Percentiles rank a stretch among this genome's conserved stretches.
Evolutionary conservation across 2,329 filamentous ascomycete species (phyloP).

Genomic region (Bipolaris sorokiniana): DNA sequence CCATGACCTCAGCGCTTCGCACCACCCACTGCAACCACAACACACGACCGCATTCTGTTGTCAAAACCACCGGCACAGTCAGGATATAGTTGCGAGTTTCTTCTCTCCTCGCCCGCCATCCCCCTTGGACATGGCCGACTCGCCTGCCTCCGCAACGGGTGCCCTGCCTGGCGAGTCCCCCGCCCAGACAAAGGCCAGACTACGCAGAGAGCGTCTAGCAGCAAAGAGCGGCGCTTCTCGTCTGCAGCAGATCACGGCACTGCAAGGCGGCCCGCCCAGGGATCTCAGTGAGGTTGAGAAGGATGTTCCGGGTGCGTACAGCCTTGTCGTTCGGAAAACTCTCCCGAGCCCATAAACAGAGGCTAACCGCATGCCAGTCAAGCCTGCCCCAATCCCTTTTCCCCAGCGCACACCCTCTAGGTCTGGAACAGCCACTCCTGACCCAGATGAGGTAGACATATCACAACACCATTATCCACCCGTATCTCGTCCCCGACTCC

Average conservation of each 20-base stretch:
- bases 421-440: conserved; percentile 50
- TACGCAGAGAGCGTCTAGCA: conserved; percentile 79
- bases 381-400: conserved; percentile 28
- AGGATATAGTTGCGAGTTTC: not conserved
- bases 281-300: conserved; percentile 43
- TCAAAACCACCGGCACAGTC: not conserved
- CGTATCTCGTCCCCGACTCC: conserved; percentile 52
- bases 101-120: conserved; percentile 1
- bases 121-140: conserved; percentile 33
- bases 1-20: conserved; percentile 22
- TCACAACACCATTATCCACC: conserved; percentile 74
- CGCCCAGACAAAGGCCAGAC: conserved; percentile 66
- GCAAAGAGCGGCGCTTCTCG: conserved; percentile 76
- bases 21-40: too few species aligned
- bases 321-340: conserved; percentile 10
- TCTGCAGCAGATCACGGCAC: conserved; percentile 75
- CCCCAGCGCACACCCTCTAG: conserved; percentile 22
- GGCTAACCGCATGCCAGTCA: conserved; percentile 34
- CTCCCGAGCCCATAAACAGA: not conserved
- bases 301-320: conserved; percentile 43
- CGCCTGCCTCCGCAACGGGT: conserved; percentile 24
- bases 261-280: conserved; percentile 61
- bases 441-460: conserved; percentile 78
- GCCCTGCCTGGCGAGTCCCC: conserved; percentile 45
- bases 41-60: not conserved